Percentiles rank a stretch among this genome's conserved stretches.
Evolutionary conservation across 2,329 filamentous ascomycete genomes (phyloP).

Genomic region (Ascochyta koolunga): DNA sequence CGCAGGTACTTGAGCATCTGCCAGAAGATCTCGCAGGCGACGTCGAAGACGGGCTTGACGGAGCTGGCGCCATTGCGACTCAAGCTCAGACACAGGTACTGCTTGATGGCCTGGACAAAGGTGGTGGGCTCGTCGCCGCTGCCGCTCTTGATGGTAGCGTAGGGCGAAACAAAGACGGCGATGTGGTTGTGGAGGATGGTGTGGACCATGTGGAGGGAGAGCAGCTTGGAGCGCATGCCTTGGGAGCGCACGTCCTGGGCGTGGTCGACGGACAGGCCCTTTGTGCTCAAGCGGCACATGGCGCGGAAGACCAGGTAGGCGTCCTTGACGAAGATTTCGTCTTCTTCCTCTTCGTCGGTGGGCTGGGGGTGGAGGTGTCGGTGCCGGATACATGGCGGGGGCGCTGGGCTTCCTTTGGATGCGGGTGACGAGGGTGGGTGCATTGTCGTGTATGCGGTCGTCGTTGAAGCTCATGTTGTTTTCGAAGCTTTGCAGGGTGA

Average conservation of each 20-base stretch:
- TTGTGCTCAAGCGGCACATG: conserved; percentile 96
- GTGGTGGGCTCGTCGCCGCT: conserved; percentile 86
- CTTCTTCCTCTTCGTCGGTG: conserved; percentile 72
- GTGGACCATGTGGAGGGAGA: conserved; percentile 94
- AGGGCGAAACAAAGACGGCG: conserved; percentile 84
- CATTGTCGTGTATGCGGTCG: conserved; percentile 68
- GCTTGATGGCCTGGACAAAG: conserved; percentile 94
- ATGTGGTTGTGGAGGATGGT: conserved; percentile 95
- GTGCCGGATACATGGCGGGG: conserved; percentile 53
- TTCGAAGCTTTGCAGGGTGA: conserved; percentile 73
- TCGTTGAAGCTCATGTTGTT: conserved; percentile 71
- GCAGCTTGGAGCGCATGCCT: conserved; percentile 94
- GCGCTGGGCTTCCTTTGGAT: conserved; percentile 56
- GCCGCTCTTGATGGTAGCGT: conserved; percentile 90
- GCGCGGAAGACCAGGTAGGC: conserved; percentile 96
- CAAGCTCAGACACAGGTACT: conserved; percentile 92
- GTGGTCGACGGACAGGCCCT: conserved; percentile 85
- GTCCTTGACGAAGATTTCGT: conserved; percentile 96
- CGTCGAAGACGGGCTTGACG: conserved; percentile 89
- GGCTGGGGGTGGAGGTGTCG: conserved; percentile 45
- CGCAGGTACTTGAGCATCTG: conserved; percentile 94
- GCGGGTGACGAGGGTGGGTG: conserved; percentile 69
- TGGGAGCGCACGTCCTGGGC: conserved; percentile 91
- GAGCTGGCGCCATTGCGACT: conserved; percentile 95
- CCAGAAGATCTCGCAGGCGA: conserved; percentile 98